These are phyloP conservation scores for Fusarium denticulatum DNA, from an alignment of 2,329 filamentous ascomycete species.

Conservation along the genomic window DNA sequence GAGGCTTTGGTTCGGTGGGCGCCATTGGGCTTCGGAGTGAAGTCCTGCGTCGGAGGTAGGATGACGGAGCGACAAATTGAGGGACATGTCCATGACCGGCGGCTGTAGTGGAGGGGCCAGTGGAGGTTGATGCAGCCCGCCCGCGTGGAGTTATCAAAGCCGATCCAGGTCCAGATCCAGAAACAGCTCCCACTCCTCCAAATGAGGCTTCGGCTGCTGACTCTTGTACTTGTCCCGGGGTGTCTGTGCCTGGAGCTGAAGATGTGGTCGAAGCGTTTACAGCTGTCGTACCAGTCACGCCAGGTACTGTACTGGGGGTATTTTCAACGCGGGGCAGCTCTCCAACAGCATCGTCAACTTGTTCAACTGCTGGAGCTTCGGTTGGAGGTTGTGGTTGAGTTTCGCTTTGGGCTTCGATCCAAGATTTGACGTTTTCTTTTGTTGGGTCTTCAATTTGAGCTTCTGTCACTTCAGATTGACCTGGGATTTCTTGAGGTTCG, in stretches of 20 bases:
- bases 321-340: conserved; percentile 31
- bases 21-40: conserved; percentile 50
- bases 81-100: conserved; percentile 52
- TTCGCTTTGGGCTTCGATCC: conserved; percentile 31
- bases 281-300: conserved; percentile 19
- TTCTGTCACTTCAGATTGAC: conserved; percentile 4
- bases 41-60: conserved; percentile 61
- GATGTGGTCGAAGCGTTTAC: conserved; percentile 21
- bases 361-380: conserved; percentile 20
- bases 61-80: conserved; percentile 69
- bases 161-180: conserved; percentile 19
- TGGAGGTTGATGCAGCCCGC: conserved; percentile 36
- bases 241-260: conserved; percentile 15
- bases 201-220: conserved; percentile 6
- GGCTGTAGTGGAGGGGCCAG: conserved; percentile 37
- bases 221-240: background rate
- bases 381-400: conserved; percentile 20
- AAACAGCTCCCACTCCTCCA: conserved; percentile 11
- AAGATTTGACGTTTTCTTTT: conserved; percentile 30
- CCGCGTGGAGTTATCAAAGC: conserved; percentile 35
- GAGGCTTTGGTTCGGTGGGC: conserved; percentile 53
- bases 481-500: conserved; percentile 10
- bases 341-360: conserved; percentile 24
- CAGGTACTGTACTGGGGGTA: conserved; percentile 16
- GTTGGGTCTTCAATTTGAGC: conserved; percentile 6